These are phyloP conservation scores for Casaregolazyma lundiana DNA, from an alignment of 1,139 yeast species.

Conservation along the genomic window DNA sequence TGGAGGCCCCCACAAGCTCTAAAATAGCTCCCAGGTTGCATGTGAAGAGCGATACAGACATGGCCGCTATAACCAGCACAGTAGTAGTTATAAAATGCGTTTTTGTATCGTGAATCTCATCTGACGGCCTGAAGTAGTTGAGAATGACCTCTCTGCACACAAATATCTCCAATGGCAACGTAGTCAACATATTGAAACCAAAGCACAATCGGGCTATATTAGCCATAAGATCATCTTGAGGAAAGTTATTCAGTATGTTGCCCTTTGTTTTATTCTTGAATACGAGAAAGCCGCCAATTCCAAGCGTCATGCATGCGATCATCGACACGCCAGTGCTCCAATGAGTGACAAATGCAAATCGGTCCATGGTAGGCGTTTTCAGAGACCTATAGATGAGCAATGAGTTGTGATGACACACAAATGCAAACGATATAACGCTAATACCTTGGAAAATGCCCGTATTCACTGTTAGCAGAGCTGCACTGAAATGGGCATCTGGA, in stretches of 20 bases:
- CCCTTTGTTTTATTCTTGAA: constrained; percentile 82
- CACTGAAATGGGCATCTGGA: constrained; percentile 37
- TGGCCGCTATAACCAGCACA: constrained; percentile 59
- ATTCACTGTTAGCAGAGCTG: constrained; percentile 52
- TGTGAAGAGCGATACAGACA: constrained; percentile 72
- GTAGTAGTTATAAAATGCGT: constrained; percentile 66
- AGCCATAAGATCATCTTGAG: constrained; percentile 59
- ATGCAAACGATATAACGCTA: constrained; percentile 86
- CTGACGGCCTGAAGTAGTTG: constrained; percentile 48
- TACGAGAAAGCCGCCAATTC: constrained; percentile 68
- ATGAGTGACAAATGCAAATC: constrained; percentile 76
- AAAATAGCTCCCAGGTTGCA: constrained; percentile 86
- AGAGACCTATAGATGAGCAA: constrained; percentile 83
- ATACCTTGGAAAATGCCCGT: constrained; percentile 78
- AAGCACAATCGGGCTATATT: constrained; percentile 87
- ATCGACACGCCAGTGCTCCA: constrained; percentile 78
- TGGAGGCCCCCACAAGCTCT: constrained; percentile 87
- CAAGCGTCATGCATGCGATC: constrained; percentile 74
- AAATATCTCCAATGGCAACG: constrained; percentile 85
- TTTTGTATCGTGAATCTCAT: constrained; percentile 19
- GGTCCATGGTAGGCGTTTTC: constrained; percentile 64
- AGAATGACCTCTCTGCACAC: constrained; percentile 82
- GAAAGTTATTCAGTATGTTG: constrained; percentile 80
- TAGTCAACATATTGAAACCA: constrained; percentile 91
- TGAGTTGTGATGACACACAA: constrained; percentile 94